These are phyloP conservation scores for Stachybotrys chlorohalonatus DNA, from an alignment of 2,329 filamentous ascomycete species.

Conservation along the genomic window DNA sequence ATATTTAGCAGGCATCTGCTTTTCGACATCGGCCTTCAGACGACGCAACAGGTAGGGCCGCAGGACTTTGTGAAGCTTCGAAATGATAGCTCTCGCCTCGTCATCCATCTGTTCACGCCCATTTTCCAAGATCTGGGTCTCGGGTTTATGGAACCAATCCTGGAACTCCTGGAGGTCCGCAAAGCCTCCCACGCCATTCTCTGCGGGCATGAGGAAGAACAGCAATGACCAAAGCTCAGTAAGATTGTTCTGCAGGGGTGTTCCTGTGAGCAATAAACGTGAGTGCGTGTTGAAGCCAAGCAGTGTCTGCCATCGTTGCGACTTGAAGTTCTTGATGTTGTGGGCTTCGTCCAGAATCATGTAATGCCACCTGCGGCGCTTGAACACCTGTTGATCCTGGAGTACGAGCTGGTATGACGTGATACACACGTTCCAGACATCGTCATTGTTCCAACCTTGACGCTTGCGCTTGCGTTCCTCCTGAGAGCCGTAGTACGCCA, in stretches of 20 bases:
- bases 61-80: slow-evolving; percentile 87
- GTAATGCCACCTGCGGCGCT: slow-evolving; percentile 90
- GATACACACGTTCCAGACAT: slow-evolving; percentile 94
- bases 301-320: slow-evolving; percentile 91
- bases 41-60: slow-evolving; percentile 85
- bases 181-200: slow-evolving; percentile 79
- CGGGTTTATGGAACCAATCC: slow-evolving; percentile 89
- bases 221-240: slow-evolving; percentile 95
- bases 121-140: slow-evolving; percentile 92
- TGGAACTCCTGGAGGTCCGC: slow-evolving; percentile 94
- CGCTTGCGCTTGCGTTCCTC: slow-evolving; percentile 89
- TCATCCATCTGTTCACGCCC: slow-evolving; percentile 91
- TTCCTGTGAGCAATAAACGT: slow-evolving; percentile 82
- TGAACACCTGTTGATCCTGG: slow-evolving; percentile 89
- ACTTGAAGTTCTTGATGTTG: slow-evolving; percentile 99
- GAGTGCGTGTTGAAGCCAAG: slow-evolving; percentile 88
- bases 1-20: slow-evolving; percentile 97
- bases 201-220: slow-evolving; percentile 92
- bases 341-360: slow-evolving; percentile 97
- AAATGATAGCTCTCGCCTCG: slow-evolving; percentile 83
- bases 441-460: slow-evolving; percentile 85
- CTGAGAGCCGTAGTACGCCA: slow-evolving; percentile 91
- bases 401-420: slow-evolving; percentile 96
- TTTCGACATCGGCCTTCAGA: slow-evolving; percentile 93
- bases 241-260: slow-evolving; percentile 91